Percentiles rank a stretch among this genome's conserved stretches.
Conservation (phyloP, 2,329 filamentous ascomycete genomes). For the Colletotrichum sojae region DNA sequence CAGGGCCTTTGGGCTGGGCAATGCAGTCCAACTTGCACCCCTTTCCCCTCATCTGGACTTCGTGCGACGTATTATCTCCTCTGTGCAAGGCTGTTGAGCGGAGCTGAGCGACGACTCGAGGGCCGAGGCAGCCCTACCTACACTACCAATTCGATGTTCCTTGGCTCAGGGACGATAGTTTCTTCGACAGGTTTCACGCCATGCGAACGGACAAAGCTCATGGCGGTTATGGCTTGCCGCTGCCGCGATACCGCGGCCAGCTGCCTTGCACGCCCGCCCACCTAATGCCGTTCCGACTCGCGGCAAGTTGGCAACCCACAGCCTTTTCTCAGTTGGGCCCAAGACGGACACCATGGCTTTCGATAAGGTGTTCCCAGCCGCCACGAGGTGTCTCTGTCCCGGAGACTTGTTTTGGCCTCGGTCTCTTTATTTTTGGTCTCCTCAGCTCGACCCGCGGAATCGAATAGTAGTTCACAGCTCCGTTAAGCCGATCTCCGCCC, state of each 20-base stretch:
- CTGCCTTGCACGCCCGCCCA: background rate
- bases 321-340: constrained; percentile 1
- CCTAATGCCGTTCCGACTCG: constrained; percentile 5
- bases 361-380: constrained; percentile 19
- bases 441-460: background rate
- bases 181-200: constrained; percentile 25
- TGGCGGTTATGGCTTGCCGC: constrained; percentile 30
- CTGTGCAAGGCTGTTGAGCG: background rate
- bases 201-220: constrained; percentile 25
- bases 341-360: constrained; percentile 23
- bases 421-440: constrained; percentile 33
- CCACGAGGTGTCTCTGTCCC: constrained; percentile 22
- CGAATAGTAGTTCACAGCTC: constrained; percentile 10
- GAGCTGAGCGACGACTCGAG: constrained; percentile 4
- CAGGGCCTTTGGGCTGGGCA: too few species aligned
- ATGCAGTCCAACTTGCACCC: background rate
- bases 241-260: constrained; percentile 24
- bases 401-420: constrained; percentile 3
- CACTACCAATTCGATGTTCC: background rate
- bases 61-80: background rate
- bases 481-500: constrained; percentile 10
- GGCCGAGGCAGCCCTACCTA: constrained; percentile 22
- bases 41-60: background rate
- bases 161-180: constrained; percentile 26
- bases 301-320: constrained; percentile 13